Conservation (phyloP, 495 filamentous ascomycete genomes). For the Acidomyces sp. region DNA sequence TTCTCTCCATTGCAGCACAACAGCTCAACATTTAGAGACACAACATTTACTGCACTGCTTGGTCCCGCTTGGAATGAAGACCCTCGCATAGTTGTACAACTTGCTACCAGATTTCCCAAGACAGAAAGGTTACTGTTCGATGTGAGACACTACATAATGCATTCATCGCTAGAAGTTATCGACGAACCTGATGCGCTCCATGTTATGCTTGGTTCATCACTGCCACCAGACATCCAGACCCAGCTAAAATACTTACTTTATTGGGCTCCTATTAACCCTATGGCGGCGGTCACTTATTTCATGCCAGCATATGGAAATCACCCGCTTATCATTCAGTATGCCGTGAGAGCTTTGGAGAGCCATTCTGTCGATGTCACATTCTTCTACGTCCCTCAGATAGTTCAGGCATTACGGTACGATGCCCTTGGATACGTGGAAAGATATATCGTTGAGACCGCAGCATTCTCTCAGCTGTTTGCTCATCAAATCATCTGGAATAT, state of each 20-base stretch:
- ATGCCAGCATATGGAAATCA: slow-evolving; percentile 87
- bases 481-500: slow-evolving; percentile 99
- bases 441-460: slow-evolving; percentile 91
- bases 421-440: slow-evolving; percentile 86
- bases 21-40: slow-evolving; percentile 23
- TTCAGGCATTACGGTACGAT: slow-evolving; percentile 93
- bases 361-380: slow-evolving; percentile 94
- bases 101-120: slow-evolving; percentile 57
- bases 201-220: slow-evolving; percentile 58
- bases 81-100: slow-evolving; percentile 70
- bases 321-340: slow-evolving; percentile 90
- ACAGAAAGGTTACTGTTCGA: slow-evolving; percentile 58
- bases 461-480: slow-evolving; percentile 89
- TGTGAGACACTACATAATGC: slow-evolving; percentile 63
- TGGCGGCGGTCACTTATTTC: slow-evolving; percentile 86
- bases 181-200: slow-evolving; percentile 67
- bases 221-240: slow-evolving; percentile 66
- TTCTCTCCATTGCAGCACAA: background rate
- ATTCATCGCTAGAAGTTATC: slow-evolving; percentile 68
- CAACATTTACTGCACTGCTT: slow-evolving; percentile 46
- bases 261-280: slow-evolving; percentile 88
- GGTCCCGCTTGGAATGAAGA: slow-evolving; percentile 74
- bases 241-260: slow-evolving; percentile 91
- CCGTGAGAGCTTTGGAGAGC: slow-evolving; percentile 84
- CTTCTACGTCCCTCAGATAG: slow-evolving; percentile 96